phyloP scores from a whole-genome alignment of 179 eudicot species.

The Amaranthus tricolor region DNA sequence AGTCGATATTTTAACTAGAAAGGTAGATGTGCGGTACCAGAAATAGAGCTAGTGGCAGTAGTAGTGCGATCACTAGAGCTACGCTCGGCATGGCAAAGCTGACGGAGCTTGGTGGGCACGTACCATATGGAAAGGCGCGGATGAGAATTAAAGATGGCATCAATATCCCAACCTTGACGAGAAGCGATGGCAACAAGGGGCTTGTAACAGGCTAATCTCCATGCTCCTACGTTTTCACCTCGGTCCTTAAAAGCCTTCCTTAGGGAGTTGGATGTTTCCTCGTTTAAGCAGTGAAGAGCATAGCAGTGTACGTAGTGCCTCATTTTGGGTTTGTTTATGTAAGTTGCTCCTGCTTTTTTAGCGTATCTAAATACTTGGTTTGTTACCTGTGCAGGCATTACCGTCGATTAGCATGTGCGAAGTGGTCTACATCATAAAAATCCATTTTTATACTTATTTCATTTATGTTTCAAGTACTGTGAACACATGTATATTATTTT shows the following conservation, averaged over 20 bases:
- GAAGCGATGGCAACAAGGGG: constrained; percentile 77
- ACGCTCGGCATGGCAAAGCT: constrained; percentile 88
- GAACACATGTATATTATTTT: too few relatives aligned
- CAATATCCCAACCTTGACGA: constrained; percentile 88
- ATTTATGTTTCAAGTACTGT: too few relatives aligned
- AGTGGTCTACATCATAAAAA: too few relatives aligned
- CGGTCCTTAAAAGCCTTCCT: constrained; percentile 75
- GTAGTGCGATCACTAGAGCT: constrained; percentile 18
- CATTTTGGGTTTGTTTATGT: constrained; percentile 99
- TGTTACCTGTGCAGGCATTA: constrained; percentile 53
- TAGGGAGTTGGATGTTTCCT: constrained; percentile 68
- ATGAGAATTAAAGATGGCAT: constrained; percentile 78
- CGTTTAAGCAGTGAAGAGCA: constrained; percentile 85
- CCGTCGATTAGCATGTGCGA: too few relatives aligned
- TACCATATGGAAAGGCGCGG: constrained; percentile 92
- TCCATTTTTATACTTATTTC: too few relatives aligned
- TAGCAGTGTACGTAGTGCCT: constrained; percentile 97
- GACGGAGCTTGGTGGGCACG: constrained; percentile 93
- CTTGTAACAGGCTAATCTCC: constrained; percentile 89
- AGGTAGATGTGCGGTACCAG: constrained; percentile 28
- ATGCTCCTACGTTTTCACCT: constrained; percentile 87
- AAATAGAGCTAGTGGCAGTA: constrained; percentile 17
- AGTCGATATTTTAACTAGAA: constrained; percentile 5
- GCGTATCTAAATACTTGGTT: constrained; percentile 94
- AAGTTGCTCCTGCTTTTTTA: constrained; percentile 87